Evolutionary conservation across 768 basidiomycete species (phyloP), one percentile per base, ranked within the genome.

Genomic region (Amanita thiersii): DNA sequence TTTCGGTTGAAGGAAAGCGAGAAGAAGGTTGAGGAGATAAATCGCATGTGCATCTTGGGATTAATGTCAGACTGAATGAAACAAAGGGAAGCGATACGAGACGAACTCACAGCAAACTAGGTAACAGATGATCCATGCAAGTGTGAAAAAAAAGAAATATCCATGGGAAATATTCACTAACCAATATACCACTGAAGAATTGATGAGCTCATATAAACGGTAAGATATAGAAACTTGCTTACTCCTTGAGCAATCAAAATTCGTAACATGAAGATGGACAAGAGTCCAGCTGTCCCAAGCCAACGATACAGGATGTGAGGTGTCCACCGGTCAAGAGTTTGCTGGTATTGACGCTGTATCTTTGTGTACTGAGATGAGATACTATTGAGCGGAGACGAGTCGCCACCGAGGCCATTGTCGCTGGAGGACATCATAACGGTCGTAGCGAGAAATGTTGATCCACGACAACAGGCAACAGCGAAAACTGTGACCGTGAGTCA

Each of bases 1-100:
- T 59, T 85, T 88, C 24, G 96, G 96, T 68, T 97, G 93, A 12
- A 99, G 72, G 72, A 99, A 99, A 1, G 96, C 94, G 50, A 99
- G 75, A 41, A 99, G 79, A 40, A 99, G 78, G 66, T 99, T 96
- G 46, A 97, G 75, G 48, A 94, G 78, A 65, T 97, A 97, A 52
- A 96, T 97, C 21, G 89, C 92, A 51, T 87, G 82, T 12, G 87
- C 93, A 57, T 94, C 86, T 86, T 45, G 46, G 12, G 20, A 15
- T 38, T 20, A 4, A 47, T 37, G 20, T 30, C 17, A 45, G 50
- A 8, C 47, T 45, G 45, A 43, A 40, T 26, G 40, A 11, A 35
- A 31, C 35, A 43, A 40, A n/a, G 19, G 26, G 19, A 32, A 25
- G 39, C 34, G 37, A 12, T 28, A 28, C 9, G n/a, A 38, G 18